phyloP scores from a whole-genome alignment of 257 asterid species.

The Asclepias syriaca region DNA sequence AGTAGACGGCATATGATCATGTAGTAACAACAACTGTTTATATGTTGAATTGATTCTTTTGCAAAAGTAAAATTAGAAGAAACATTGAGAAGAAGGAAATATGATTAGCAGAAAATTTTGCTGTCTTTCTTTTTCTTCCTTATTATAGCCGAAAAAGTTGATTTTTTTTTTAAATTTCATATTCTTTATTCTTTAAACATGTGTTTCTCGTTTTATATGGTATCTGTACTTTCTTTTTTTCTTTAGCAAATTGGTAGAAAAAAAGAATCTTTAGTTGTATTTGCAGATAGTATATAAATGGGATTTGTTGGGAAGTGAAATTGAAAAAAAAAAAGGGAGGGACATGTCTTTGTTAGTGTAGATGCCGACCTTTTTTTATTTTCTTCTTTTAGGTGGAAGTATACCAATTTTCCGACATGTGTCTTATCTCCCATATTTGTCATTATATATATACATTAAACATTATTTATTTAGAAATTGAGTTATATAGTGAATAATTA shows the following conservation, averaged over 20 bases:
- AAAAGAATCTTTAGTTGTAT: too few relatives aligned
- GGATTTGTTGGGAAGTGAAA: too few relatives aligned
- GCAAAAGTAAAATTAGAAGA: background rate
- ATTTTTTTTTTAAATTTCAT: background rate
- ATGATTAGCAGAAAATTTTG: background rate
- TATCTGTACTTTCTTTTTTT: too few relatives aligned
- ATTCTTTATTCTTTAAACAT: background rate
- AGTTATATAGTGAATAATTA: too few relatives aligned
- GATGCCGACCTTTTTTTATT: conserved; percentile 2
- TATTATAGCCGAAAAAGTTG: background rate
- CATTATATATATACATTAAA: background rate
- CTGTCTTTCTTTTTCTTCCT: too few relatives aligned
- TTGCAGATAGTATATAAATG: too few relatives aligned
- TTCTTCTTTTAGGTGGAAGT: background rate
- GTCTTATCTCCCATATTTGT: background rate
- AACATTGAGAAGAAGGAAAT: background rate
- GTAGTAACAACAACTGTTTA: background rate
- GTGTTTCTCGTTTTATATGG: too few relatives aligned
- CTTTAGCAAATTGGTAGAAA: too few relatives aligned
- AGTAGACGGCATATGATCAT: conserved; percentile 6
- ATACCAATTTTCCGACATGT: background rate
- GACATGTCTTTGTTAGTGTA: background rate
- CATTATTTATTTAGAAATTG: too few relatives aligned
- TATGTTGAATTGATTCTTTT: conserved; percentile 5
- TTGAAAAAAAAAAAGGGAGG: too few relatives aligned